phyloP scores from a whole-genome alignment of 2,329 filamentous ascomycete genomes.

The Trichoderma aggressivum region DNA sequence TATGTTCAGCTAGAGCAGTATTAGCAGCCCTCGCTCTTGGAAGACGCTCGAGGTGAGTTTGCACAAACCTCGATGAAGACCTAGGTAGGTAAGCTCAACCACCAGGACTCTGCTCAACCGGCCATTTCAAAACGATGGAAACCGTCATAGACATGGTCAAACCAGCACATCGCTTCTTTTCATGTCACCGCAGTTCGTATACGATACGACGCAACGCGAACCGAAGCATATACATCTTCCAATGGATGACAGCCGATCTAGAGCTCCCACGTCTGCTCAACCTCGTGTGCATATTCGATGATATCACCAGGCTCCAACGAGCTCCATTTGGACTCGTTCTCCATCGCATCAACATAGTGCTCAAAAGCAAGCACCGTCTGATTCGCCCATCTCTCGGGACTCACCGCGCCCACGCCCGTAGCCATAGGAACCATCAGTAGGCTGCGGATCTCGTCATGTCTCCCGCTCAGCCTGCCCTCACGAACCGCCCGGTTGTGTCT shows the following conservation, averaged over 20 bases:
- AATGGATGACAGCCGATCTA: neutral
- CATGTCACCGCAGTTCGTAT: neutral
- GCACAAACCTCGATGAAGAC: neutral
- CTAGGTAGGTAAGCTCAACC: neutral
- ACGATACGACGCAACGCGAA: neutral
- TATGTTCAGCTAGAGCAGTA: neutral
- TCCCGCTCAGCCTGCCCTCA: conserved; percentile 4
- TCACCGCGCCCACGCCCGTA: conserved; percentile 46
- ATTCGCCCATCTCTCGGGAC: conserved; percentile 45
- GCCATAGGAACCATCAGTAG: conserved; percentile 52
- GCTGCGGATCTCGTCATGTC: conserved; percentile 34
- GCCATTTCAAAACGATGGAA: neutral
- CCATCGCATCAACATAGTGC: conserved; percentile 47
- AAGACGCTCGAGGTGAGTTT: neutral
- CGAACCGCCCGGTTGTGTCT: conserved; percentile 40
- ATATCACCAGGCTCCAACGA: conserved; percentile 26
- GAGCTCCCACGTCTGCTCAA: neutral
- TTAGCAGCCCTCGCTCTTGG: neutral
- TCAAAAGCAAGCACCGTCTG: conserved; percentile 50
- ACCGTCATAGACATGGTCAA: neutral
- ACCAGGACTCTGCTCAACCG: neutral
- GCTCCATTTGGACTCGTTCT: conserved; percentile 42
- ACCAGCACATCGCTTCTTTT: neutral
- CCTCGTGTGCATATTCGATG: conserved; percentile 12
- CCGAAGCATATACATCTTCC: neutral